These are phyloP conservation scores for Talaromyces adpressus DNA, from an alignment of 495 filamentous ascomycete genomes.

Conservation along the genomic window DNA sequence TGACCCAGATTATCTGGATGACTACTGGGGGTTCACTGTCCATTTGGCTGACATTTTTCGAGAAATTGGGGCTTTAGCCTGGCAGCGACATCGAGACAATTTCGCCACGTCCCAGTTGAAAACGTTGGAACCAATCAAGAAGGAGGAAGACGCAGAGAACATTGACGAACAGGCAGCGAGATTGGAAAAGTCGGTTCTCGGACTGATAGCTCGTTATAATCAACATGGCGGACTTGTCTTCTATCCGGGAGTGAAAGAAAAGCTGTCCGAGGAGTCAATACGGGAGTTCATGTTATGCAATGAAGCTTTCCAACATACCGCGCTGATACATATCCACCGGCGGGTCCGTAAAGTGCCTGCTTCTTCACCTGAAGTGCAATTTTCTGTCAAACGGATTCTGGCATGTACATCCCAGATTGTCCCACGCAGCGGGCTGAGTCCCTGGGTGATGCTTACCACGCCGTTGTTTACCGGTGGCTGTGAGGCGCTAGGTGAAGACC, in stretches of 20 bases:
- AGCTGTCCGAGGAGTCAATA: constrained; percentile 25
- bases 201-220: constrained; percentile 29
- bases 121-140: constrained; percentile 5
- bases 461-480: constrained; percentile 41
- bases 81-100: constrained; percentile 23
- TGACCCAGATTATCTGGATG: constrained; percentile 36
- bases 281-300: constrained; percentile 38
- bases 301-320: constrained; percentile 39
- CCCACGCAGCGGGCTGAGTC: constrained; percentile 34
- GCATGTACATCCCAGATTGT: constrained; percentile 37
- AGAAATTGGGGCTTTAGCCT: constrained; percentile 35
- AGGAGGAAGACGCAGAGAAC: constrained; percentile 18
- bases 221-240: constrained; percentile 23
- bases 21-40: constrained; percentile 42
- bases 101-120: neutral
- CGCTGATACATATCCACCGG: constrained; percentile 38
- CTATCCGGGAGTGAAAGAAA: constrained; percentile 34
- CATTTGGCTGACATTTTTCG: constrained; percentile 35
- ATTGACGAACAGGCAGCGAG: constrained; percentile 24
- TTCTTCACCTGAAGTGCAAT: constrained; percentile 28
- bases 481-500: constrained; percentile 33
- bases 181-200: constrained; percentile 28
- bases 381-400: constrained; percentile 33
- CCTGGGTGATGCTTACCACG: constrained; percentile 42
- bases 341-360: constrained; percentile 31